A percentile compares a stretch with the other conserved stretches of the same genome.
Conservation (phyloP, 2,329 filamentous ascomycete genomes). For the Fusarium luffae region DNA sequence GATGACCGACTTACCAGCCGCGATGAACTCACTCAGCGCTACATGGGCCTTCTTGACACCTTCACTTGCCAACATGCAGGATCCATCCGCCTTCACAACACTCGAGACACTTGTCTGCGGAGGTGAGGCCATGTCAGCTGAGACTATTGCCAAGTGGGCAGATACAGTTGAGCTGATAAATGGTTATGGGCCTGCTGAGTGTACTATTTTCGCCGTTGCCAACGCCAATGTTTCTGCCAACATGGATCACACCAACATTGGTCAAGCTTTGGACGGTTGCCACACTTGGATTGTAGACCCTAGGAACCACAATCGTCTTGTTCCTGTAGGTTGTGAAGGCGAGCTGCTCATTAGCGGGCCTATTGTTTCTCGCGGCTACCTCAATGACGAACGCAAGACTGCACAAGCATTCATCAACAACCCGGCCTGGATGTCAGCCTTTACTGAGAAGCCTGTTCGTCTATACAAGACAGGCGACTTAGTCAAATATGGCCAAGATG, state of each 20-base stretch:
- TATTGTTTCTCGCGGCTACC: conserved; percentile 15
- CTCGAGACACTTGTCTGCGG: conserved; percentile 31
- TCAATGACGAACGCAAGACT: conserved; percentile 7
- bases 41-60: conserved; percentile 44
- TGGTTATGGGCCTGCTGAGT: conserved; percentile 42
- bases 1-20: conserved; percentile 9
- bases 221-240: neutral
- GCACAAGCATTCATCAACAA: conserved; percentile 2
- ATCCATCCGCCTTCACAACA: conserved; percentile 29
- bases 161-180: conserved; percentile 35
- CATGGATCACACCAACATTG: conserved; percentile 22
- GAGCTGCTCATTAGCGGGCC: conserved; percentile 39
- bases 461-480: conserved; percentile 62
- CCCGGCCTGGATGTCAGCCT: conserved; percentile 6
- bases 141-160: conserved; percentile 33
- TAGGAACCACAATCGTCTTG: conserved; percentile 27
- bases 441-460: neutral
- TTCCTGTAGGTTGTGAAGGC: conserved; percentile 30
- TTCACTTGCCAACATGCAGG: conserved; percentile 40
- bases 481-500: conserved; percentile 54
- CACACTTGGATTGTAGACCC: conserved; percentile 38
- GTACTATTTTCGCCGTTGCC: conserved; percentile 21
- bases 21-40: conserved; percentile 27
- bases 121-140: conserved; percentile 33
- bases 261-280: neutral